Base-by-base conservation (phyloP, 2,329 filamentous ascomycete genomes). In the Elsinoe perseae region DNA sequence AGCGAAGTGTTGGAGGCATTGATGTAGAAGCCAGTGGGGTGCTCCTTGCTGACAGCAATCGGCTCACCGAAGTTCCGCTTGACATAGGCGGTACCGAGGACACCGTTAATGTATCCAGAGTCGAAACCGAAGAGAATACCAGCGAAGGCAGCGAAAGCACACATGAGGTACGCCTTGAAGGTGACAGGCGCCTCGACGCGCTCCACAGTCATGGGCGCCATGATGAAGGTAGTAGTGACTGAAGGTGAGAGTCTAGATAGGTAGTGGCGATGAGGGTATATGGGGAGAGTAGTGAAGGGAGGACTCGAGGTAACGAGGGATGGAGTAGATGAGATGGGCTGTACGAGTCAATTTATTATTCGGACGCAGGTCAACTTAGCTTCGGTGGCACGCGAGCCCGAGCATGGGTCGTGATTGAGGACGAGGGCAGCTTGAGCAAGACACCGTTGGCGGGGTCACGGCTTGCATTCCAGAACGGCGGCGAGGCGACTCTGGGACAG, bases 81-180 rank as follows among this genome's bases (percentile, higher is more conserved):
- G 68, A 80, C 79, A 62, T 72, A 73, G n/a, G 66, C 59, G 70
- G 78, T 78, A 50, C 70, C 76, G 59, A 79, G 66, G 53, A 80
- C 76, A 60, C 75, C 75, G 61, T 69, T 73, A 67, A 80, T 80
- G 64, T 80, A 80, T 54, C 77, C 77, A 52, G 77, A 79, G 62
- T 82, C 80, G 64, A 80, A 82, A 57, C 79, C 80, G 64, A 82
- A 82, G 67, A 81, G 78, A 64, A 82, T 79, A 66, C 79, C 80
- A 63, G 79, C 80, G 65, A 82, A 81, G 36, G 80, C 77, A 16
- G 80, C 80, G 64, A 82, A 82, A 57, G 77, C 79, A 64, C 79
- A 82, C 71, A 82, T 78, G 32, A 82, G 61, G 67, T 82, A 82
- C 10, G 81, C 80, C 72, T 68, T 70, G 52, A 65, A 46, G 4